Percentiles rank a stretch among this genome's conserved stretches.
These are phyloP conservation scores for Solanum sitiens DNA, from an alignment of 257 asterid species.

Conservation along the genomic window DNA sequence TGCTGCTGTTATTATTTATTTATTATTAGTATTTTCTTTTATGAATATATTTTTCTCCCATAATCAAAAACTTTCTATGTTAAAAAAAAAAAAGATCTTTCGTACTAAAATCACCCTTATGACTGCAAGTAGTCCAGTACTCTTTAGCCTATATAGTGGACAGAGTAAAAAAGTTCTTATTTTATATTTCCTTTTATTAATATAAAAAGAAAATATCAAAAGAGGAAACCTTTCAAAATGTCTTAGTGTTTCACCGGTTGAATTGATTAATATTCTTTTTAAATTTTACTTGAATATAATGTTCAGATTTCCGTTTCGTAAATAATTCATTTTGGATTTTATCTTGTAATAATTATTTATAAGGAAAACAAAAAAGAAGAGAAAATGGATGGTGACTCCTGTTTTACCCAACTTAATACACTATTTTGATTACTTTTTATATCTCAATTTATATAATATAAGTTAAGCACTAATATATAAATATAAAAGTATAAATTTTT, in stretches of 20 bases:
- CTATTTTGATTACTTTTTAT: too few relatives aligned
- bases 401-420: not conserved
- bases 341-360: not conserved
- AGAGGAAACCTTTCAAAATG: not conserved
- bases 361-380: not conserved
- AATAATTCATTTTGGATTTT: not conserved
- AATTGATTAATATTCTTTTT: not conserved
- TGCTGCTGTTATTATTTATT: not conserved
- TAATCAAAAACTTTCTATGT: not conserved
- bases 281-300: too few relatives aligned
- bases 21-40: too few relatives aligned
- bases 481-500: too few relatives aligned
- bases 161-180: not conserved
- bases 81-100: too few relatives aligned
- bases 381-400: not conserved
- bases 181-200: too few relatives aligned
- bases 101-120: too few relatives aligned
- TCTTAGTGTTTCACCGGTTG: not conserved
- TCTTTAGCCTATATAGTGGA: not conserved
- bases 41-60: too few relatives aligned
- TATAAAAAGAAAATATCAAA: not conserved
- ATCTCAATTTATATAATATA: not conserved
- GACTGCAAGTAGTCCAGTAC: not conserved
- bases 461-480: too few relatives aligned
- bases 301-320: not conserved